phyloP scores from a whole-genome alignment of 192 early-diverging fungal genomes.

The Geranomyces michiganensis region DNA sequence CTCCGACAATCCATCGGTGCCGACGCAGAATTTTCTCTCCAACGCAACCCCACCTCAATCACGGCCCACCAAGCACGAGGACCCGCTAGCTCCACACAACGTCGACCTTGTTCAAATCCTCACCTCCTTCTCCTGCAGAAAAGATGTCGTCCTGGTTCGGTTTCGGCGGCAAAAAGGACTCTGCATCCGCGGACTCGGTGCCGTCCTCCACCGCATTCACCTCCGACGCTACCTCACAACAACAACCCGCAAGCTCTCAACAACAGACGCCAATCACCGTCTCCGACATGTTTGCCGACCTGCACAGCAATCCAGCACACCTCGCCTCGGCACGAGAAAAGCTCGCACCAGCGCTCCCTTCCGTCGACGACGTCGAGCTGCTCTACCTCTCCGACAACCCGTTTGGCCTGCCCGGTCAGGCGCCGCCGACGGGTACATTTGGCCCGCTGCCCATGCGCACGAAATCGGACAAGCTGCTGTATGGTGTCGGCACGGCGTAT shows the following conservation, averaged over 20 bases:
- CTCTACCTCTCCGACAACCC: constrained; percentile 58
- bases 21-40: neutral
- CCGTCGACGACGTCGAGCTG: constrained; percentile 47
- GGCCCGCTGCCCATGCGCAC: constrained; percentile 64
- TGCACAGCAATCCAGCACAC: constrained; percentile 3
- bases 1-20: too few species aligned
- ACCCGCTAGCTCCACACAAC: too few species aligned
- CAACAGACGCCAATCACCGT: constrained; percentile 24
- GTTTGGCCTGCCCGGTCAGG: constrained; percentile 32
- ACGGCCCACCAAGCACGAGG: too few species aligned
- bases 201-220: neutral
- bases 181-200: neutral
- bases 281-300: constrained; percentile 29
- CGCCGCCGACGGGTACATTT: constrained; percentile 47
- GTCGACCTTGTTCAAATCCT: too few species aligned
- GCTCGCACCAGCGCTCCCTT: constrained; percentile 16
- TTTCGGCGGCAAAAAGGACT: constrained; percentile 19
- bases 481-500: constrained; percentile 59
- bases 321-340: constrained; percentile 24
- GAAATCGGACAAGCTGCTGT: constrained; percentile 54
- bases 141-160: constrained; percentile 36
- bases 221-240: neutral
- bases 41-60: too few species aligned
- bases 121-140: neutral
- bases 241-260: constrained; percentile 10